Conservation (phyloP, 2,329 filamentous ascomycete genomes). For the Setomelanomma holmii region DNA sequence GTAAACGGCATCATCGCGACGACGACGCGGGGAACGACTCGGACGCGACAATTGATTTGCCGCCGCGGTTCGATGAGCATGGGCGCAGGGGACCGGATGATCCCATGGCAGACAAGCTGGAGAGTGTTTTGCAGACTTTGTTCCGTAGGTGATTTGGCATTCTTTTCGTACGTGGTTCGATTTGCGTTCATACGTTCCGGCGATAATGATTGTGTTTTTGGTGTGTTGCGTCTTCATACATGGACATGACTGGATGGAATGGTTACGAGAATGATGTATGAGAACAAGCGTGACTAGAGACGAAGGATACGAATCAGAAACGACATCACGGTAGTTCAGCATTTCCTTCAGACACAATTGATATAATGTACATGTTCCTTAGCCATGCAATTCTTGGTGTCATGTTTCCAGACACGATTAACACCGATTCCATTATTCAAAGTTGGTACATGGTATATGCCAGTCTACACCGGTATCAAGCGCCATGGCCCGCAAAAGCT, state of each 20-base stretch:
- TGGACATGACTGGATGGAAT: neutral
- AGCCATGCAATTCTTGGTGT: too few species aligned
- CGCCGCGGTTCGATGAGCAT: slow-evolving; percentile 44
- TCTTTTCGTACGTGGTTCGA: neutral
- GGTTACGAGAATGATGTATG: neutral
- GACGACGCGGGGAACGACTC: slow-evolving; percentile 36
- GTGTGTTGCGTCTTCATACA: neutral
- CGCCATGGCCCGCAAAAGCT: neutral
- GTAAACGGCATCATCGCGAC: slow-evolving; percentile 25
- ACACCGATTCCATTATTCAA: neutral
- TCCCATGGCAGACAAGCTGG: slow-evolving; percentile 43
- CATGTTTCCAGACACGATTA: neutral
- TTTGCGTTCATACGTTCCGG: too few species aligned
- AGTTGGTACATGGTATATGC: neutral
- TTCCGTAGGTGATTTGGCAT: slow-evolving; percentile 26
- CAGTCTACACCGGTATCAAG: neutral
- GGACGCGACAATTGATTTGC: slow-evolving; percentile 46
- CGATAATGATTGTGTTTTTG: neutral
- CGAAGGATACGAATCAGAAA: too few species aligned
- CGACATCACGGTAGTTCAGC: too few species aligned
- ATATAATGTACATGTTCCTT: too few species aligned
- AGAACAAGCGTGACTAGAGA: neutral
- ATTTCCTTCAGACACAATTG: too few species aligned
- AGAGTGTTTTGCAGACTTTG: slow-evolving; percentile 41
- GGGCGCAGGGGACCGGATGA: slow-evolving; percentile 40